A percentile compares a stretch with the other conserved stretches of the same genome.
Conservation (phyloP, 176 grass and related monocot genomes). For the Rhynchospora breviuscula region DNA sequence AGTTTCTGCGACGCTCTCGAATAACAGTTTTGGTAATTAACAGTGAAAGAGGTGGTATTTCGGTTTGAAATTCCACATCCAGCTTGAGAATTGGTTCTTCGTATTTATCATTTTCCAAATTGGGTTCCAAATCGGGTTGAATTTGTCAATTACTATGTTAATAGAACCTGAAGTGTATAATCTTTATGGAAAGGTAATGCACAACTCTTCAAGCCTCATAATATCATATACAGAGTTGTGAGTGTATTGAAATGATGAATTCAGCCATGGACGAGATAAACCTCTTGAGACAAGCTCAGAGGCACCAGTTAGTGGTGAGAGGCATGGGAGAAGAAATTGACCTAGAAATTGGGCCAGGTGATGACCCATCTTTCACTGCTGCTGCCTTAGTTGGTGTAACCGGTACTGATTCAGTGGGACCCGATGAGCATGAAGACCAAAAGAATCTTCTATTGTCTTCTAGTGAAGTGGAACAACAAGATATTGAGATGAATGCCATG, state of each 20-base stretch:
- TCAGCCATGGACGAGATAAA: slow-evolving; percentile 84
- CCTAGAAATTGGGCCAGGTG: slow-evolving; percentile 80
- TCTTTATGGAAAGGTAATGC: neutral
- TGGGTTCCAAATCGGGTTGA: slow-evolving; percentile 7
- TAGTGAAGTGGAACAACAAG: slow-evolving; percentile 40
- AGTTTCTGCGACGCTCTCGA: neutral
- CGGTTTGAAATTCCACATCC: neutral
- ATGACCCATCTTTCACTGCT: slow-evolving; percentile 71
- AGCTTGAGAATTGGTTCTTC: slow-evolving; percentile 16
- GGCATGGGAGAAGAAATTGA: slow-evolving; percentile 93
- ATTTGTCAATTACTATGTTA: slow-evolving; percentile 15
- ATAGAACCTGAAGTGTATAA: neutral
- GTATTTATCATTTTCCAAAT: neutral
- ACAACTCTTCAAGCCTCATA: neutral
- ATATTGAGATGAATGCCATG: slow-evolving; percentile 34
- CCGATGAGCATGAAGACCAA: slow-evolving; percentile 60
- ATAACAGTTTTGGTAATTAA: neutral
- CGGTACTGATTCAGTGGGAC: slow-evolving; percentile 34
- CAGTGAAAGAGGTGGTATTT: neutral
- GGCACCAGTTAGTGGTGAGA: slow-evolving; percentile 74
- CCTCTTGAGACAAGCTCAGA: slow-evolving; percentile 73
- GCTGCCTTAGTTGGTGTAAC: slow-evolving; percentile 51
- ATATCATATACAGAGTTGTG: neutral
- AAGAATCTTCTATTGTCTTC: slow-evolving; percentile 73
- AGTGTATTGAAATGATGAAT: slow-evolving; percentile 37